Percentiles rank a stretch among this genome's conserved stretches.
Evolutionary conservation across 1,284 basidiomycete genomes (phyloP).

Genomic region (Vanrija sp.): DNA sequence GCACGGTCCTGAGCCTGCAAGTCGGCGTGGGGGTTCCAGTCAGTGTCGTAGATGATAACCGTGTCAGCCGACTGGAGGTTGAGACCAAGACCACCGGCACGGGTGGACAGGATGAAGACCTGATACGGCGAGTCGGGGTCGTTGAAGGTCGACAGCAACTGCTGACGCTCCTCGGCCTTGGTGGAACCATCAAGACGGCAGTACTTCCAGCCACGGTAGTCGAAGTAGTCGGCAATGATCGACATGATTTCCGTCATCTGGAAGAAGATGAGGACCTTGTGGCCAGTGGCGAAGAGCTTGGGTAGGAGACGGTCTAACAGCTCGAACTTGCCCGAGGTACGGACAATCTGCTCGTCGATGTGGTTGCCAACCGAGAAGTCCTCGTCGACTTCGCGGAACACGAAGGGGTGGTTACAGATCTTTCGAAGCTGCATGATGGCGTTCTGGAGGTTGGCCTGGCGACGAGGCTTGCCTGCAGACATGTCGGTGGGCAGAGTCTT

Average conservation of each 20-base stretch:
- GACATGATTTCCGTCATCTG: conserved; percentile 99
- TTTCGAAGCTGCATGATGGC: conserved; percentile 99
- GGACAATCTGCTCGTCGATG: conserved; percentile 75
- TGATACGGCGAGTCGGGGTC: conserved; percentile 83
- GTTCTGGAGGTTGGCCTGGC: conserved; percentile 66
- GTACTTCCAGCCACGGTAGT: conserved; percentile 83
- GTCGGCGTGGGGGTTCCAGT: conserved; percentile 97
- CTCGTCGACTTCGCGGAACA: conserved; percentile 88
- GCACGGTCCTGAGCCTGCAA: conserved; percentile 78
- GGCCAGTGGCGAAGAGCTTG: conserved; percentile 87
- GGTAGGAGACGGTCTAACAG: conserved; percentile 89
- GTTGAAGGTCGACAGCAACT: conserved; percentile 87
- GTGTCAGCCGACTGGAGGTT: conserved; percentile 99
- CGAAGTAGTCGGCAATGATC: conserved; percentile 97
- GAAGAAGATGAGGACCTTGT: conserved; percentile 94
- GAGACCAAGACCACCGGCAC: conserved; percentile 94
- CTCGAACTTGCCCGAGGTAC: conserved; percentile 92
- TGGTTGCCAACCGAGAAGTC: conserved; percentile 57
- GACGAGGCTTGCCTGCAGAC: conserved; percentile 43
- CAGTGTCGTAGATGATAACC: conserved; percentile 75
- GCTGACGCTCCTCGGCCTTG: conserved; percentile 94
- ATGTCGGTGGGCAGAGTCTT: conserved; percentile 56
- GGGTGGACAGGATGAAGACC: conserved; percentile 93
- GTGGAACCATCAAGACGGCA: conserved; percentile 96
- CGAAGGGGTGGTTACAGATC: conserved; percentile 97